Evolutionary conservation across 768 basidiomycete genomes (phyloP).

Genomic region (Mycena galopus): DNA sequence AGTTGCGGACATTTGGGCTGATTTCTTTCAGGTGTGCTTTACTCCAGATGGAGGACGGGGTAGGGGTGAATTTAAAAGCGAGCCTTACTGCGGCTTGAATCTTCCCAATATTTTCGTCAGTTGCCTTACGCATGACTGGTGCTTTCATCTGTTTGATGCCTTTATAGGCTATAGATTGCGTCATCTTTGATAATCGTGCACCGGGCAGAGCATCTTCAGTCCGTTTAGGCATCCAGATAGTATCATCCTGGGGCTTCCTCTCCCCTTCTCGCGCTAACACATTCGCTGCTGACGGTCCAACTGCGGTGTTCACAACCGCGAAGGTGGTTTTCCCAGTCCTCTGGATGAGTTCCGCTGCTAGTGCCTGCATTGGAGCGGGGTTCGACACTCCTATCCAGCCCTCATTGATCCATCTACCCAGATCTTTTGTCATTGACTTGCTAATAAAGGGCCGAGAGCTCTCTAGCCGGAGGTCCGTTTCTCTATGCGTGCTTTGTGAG

Average conservation of each 20-base stretch:
- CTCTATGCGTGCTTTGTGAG: background rate
- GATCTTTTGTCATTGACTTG: too few relatives aligned
- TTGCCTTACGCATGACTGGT: background rate
- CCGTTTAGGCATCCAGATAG: too few relatives aligned
- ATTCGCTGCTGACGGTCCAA: too few relatives aligned
- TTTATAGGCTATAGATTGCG: background rate
- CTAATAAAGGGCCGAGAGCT: background rate
- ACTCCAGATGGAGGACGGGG: too few relatives aligned
- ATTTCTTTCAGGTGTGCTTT: background rate
- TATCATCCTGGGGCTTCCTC: too few relatives aligned
- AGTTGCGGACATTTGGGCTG: background rate
- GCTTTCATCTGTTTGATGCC: background rate
- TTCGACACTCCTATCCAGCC: too few relatives aligned
- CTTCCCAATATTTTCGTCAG: background rate
- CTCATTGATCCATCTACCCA: too few relatives aligned
- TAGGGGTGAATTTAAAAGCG: background rate
- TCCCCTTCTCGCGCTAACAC: too few relatives aligned
- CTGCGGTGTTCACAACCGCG: too few relatives aligned
- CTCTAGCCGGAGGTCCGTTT: background rate
- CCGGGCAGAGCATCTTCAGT: too few relatives aligned
- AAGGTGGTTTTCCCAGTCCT: background rate
- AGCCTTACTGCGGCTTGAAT: background rate
- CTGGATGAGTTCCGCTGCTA: too few relatives aligned
- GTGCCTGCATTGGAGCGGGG: too few relatives aligned
- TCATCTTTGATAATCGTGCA: background rate